Base-by-base conservation (phyloP, 495 filamentous ascomycete species). In the Trichoderma gamsii region DNA sequence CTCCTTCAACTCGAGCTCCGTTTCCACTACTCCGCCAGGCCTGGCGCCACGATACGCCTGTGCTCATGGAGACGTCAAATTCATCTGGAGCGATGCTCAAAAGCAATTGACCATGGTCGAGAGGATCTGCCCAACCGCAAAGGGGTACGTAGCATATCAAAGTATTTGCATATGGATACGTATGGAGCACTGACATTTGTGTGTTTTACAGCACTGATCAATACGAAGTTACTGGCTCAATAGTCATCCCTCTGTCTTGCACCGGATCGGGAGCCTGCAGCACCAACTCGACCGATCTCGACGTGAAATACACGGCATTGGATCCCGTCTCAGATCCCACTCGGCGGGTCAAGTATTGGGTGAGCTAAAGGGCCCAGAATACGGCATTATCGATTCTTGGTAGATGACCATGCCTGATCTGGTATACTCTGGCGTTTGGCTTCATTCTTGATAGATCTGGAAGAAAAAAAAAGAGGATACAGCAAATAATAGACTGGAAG, bases 51-150 rank as follows among this genome's bases (percentile, higher is more conserved):
- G 74, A 69, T 72, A 71, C 69, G 38, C 73, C 61, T 75, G 76
- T 76, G 67, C 76, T 16, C 65, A 76, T 67, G n/a, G 32, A 15
- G 25, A 73, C 72, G 71, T 85, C 78, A 23, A 83, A 69, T 76
- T 87, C 82, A 76, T 86, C 79, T 70, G 82, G 79, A 64, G 81
- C n/a, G 32, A 83, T 71, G 21, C 76, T 72, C 64, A 72, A 66
- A 49, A 79, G 32, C 71, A 69, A 2, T 16, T 79, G 51, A 72
- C 69, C 0, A 6, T 79, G 51, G 70, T 77, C 43, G 77, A 79
- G 73, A 68, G 65, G 38, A 71, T 70, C 4, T 79, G 77, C 41
- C 73, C 76, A 7, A 29, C 49, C 21, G 23, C 59, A 3, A 44
- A 69, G 18, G 65, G 41, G 72, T 73, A 67, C 66, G 73, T 67